These are phyloP conservation scores for Alternaria sp. DNA, from an alignment of 2,329 filamentous ascomycete genomes.

Conservation along the genomic window DNA sequence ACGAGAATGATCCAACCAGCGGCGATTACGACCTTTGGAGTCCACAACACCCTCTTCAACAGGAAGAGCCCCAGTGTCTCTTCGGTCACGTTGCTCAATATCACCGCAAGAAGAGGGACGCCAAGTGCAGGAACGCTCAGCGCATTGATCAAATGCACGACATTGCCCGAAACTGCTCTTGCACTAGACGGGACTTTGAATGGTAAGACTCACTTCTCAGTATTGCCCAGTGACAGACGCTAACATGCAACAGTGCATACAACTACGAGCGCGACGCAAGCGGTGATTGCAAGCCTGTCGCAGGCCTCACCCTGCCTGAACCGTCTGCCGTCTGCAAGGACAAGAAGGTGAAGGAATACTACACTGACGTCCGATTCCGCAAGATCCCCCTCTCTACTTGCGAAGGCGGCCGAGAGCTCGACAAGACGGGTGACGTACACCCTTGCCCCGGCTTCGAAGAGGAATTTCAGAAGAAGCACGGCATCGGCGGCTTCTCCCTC, in stretches of 20 bases:
- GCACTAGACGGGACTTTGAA: constrained; percentile 86
- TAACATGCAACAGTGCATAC: constrained; percentile 73
- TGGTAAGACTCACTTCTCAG: constrained; percentile 67
- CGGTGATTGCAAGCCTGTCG: constrained; percentile 78
- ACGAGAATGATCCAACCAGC: constrained; percentile 67
- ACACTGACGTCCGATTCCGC: constrained; percentile 85
- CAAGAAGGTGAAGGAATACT: constrained; percentile 80
- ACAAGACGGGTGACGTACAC: constrained; percentile 68
- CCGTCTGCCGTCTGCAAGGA: constrained; percentile 65
- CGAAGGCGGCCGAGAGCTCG: constrained; percentile 74
- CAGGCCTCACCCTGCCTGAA: constrained; percentile 72
- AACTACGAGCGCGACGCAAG: constrained; percentile 85
- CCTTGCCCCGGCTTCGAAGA: constrained; percentile 82
- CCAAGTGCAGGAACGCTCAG: constrained; percentile 82
- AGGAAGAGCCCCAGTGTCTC: constrained; percentile 80
- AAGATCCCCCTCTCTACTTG: constrained; percentile 91
- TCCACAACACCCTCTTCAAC: constrained; percentile 81
- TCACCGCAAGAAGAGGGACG: constrained; percentile 83
- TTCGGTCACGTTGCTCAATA: constrained; percentile 93
- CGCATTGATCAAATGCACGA: constrained; percentile 71
- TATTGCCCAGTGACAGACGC: neutral
- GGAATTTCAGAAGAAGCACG: constrained; percentile 77
- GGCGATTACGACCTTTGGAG: constrained; percentile 87
- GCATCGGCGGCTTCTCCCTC: constrained; percentile 74
- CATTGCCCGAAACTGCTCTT: constrained; percentile 78